phyloP scores from a whole-genome alignment of 108 stramenopile species.

The Asterionellopsis glacialis region DNA sequence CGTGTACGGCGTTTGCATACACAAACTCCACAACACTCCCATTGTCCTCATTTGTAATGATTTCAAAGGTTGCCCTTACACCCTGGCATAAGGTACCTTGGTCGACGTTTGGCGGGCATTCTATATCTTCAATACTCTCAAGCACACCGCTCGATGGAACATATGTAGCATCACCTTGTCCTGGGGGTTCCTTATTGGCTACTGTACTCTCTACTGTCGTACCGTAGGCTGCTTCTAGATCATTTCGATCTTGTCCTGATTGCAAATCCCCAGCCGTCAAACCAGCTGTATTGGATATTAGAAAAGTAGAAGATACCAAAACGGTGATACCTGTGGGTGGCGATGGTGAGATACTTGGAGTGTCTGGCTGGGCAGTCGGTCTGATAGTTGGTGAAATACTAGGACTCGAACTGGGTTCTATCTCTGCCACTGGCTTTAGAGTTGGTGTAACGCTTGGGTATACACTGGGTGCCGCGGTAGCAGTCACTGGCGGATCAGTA shows the following conservation, averaged over 20 bases:
- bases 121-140: background rate
- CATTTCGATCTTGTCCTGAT: background rate
- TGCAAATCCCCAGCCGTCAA: constrained; percentile 1
- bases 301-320: background rate
- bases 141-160: background rate
- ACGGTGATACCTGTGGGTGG: background rate
- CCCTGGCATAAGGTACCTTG: background rate
- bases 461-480: background rate
- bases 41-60: background rate
- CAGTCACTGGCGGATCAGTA: background rate
- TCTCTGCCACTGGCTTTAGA: too few species aligned
- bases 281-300: constrained; percentile 2
- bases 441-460: background rate
- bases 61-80: background rate
- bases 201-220: too few species aligned
- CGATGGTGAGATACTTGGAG: constrained; percentile 1
- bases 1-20: background rate
- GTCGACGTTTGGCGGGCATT: background rate
- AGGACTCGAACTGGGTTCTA: background rate
- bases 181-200: too few species aligned
- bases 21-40: background rate
- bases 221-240: constrained; percentile 5
- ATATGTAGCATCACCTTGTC: background rate
- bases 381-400: background rate
- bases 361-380: too few species aligned